Base-by-base conservation (phyloP, 2,329 filamentous ascomycete genomes). In the Lecanosticta acicola region DNA sequence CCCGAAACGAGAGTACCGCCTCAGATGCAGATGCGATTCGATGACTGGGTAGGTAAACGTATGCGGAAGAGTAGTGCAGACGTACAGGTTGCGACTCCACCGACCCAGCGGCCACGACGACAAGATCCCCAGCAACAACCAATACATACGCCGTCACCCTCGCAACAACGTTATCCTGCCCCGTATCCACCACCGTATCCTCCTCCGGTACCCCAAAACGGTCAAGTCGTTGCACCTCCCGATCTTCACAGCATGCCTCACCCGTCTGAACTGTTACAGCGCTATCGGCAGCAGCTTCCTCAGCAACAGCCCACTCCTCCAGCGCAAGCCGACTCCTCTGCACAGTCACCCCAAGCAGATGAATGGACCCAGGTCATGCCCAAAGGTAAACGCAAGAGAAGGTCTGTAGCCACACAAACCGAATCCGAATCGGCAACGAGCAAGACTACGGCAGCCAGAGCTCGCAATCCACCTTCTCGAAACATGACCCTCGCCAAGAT, bases 401-500 rank as follows among this genome's bases (percentile, higher is more conserved):
- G 26, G 11, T 24, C 21, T 13, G 16, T 20, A 3, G 16, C 18
- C 17, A 21, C 41, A 16, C 32, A n/a, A 8, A 3, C 14, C 10
- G 19, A 19, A 3, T 10, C 14, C 17, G 11, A 32, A 11, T 14
- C 10, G 19, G n/a, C 32, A 29, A 38, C 41, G n/a, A 29, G 18
- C 34, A 13, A 46, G 35, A 24, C 34, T 26, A 5, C 34, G 18
- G 5, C n/a, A 18, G 13, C 35, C 26, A 19, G 38, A 37, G 35
- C 21, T 19, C 19, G 26, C 38, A 50, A 50, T 13, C 46, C 48
- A 3, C 46, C 45, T 2, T 46, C 49, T 1, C 46, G 45, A 38
- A 50, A 54, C 24, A 24, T 56, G 11, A 57, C 54, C 1, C n/a
- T 56, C 7, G 47, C 45, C 5, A 46, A 43, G 16, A 38, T 62